Evolutionary conservation across 2,329 filamentous ascomycete species (phyloP).

Genomic region (Fusarium tricinctum): DNA sequence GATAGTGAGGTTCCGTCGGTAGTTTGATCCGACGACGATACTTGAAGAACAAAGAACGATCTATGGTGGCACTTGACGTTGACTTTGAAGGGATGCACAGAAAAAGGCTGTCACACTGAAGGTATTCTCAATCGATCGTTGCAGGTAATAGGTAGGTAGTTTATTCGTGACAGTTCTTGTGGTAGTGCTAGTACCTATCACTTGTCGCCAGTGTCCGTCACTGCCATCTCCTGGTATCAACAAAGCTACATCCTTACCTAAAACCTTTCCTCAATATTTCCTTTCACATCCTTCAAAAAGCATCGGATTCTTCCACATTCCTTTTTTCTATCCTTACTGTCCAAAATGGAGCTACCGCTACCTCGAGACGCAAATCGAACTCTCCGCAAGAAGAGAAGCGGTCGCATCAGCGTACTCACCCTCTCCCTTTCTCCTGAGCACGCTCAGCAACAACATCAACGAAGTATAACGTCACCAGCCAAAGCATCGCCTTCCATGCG

Average conservation of each 20-base stretch:
- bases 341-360: slow-evolving; percentile 30
- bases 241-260: background rate
- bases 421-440: slow-evolving; percentile 36
- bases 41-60: slow-evolving; percentile 39
- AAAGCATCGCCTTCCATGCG: slow-evolving; percentile 11
- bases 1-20: background rate
- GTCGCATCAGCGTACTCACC: slow-evolving; percentile 22
- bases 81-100: slow-evolving; percentile 16
- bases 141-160: background rate
- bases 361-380: slow-evolving; percentile 20
- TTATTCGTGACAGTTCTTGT: background rate
- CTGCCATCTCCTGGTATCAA: slow-evolving; percentile 2
- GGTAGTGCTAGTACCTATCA: slow-evolving; percentile 6
- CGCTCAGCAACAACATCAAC: slow-evolving; percentile 5
- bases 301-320: background rate
- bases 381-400: slow-evolving; percentile 37
- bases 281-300: background rate
- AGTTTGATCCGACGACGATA: slow-evolving; percentile 13
- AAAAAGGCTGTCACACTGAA: slow-evolving; percentile 30
- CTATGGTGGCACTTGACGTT: slow-evolving; percentile 29
- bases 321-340: background rate
- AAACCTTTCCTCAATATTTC: background rate
- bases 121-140: background rate
- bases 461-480: slow-evolving; percentile 28
- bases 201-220: slow-evolving; percentile 24